Evolutionary conservation across 768 basidiomycete species (phyloP).

Genomic region (Termitomyces sp.): DNA sequence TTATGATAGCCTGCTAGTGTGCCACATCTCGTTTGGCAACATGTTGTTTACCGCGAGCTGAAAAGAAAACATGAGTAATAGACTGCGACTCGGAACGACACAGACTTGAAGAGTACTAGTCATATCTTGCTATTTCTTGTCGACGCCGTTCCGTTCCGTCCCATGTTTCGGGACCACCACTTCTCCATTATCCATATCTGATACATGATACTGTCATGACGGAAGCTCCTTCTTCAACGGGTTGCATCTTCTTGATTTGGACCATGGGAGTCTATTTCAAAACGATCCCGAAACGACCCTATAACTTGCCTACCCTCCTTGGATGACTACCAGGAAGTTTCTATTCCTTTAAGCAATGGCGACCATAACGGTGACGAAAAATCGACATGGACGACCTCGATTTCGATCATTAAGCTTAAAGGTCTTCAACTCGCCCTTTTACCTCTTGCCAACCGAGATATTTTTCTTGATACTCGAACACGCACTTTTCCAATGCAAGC

Average conservation of each 20-base stretch:
- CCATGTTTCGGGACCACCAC: not conserved
- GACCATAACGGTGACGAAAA: slow-evolving; percentile 7
- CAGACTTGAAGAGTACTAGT: too few relatives aligned
- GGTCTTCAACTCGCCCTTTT: slow-evolving; percentile 20
- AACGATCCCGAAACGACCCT: not conserved
- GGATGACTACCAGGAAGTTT: not conserved
- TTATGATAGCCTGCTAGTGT: not conserved
- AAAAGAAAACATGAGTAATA: too few relatives aligned
- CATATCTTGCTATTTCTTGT: not conserved
- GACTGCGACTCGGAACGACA: too few relatives aligned
- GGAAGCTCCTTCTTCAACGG: not conserved
- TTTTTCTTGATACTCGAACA: slow-evolving; percentile 32
- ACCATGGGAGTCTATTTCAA: not conserved
- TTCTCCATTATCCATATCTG: not conserved
- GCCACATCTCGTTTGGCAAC: not conserved
- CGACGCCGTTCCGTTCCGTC: not conserved
- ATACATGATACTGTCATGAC: not conserved
- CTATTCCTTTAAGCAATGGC: not conserved
- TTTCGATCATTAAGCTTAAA: slow-evolving; percentile 16
- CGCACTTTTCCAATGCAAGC: slow-evolving; percentile 24
- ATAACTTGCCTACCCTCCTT: not conserved
- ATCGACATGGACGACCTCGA: slow-evolving; percentile 3
- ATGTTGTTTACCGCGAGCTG: too few relatives aligned
- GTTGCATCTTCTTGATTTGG: not conserved
- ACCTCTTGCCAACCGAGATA: slow-evolving; percentile 33